phyloP scores from a whole-genome alignment of 768 basidiomycete species.

The Mycena chlorophos region DNA sequence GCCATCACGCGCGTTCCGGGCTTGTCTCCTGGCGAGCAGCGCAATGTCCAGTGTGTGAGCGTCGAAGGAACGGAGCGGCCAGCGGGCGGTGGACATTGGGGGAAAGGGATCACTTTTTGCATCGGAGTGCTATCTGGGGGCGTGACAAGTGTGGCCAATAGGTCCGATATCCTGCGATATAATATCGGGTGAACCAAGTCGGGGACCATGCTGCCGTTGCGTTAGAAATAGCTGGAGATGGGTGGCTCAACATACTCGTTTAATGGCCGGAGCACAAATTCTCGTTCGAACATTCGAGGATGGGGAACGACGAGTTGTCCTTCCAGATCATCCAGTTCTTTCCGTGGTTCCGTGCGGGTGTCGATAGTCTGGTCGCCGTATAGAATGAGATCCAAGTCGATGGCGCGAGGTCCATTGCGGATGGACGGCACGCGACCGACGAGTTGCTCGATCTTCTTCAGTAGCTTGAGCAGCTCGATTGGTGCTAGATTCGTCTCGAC shows the following conservation, averaged over 20 bases:
- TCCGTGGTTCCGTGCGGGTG: slow-evolving; percentile 45
- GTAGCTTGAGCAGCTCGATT: slow-evolving; percentile 50
- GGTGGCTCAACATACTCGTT: slow-evolving; percentile 66
- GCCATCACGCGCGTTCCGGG: slow-evolving; percentile 78
- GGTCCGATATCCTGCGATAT: slow-evolving; percentile 43
- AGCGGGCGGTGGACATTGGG: slow-evolving; percentile 45
- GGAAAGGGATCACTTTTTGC: slow-evolving; percentile 76
- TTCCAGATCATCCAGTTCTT: slow-evolving; percentile 50
- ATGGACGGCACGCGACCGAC: slow-evolving; percentile 81
- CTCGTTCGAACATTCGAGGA: slow-evolving; percentile 74
- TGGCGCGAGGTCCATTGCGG: slow-evolving; percentile 82
- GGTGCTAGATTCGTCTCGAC: slow-evolving; percentile 74
- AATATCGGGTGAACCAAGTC: slow-evolving; percentile 64
- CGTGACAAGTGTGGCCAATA: slow-evolving; percentile 45
- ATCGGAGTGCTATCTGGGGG: slow-evolving; percentile 46
- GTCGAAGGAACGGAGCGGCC: slow-evolving; percentile 45
- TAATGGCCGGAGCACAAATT: slow-evolving; percentile 89
- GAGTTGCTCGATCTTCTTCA: slow-evolving; percentile 71
- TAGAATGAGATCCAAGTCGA: slow-evolving; percentile 87
- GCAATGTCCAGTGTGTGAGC: slow-evolving; percentile 51
- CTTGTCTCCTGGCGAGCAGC: slow-evolving; percentile 17
- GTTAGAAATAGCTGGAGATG: background rate
- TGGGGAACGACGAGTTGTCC: slow-evolving; percentile 86
- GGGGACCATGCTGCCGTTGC: slow-evolving; percentile 70
- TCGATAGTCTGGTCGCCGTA: slow-evolving; percentile 67